Percentiles rank a stretch among this genome's conserved stretches.
phyloP scores from a whole-genome alignment of 2,329 filamentous ascomycete genomes.

The Aspergillus proliferans region DNA sequence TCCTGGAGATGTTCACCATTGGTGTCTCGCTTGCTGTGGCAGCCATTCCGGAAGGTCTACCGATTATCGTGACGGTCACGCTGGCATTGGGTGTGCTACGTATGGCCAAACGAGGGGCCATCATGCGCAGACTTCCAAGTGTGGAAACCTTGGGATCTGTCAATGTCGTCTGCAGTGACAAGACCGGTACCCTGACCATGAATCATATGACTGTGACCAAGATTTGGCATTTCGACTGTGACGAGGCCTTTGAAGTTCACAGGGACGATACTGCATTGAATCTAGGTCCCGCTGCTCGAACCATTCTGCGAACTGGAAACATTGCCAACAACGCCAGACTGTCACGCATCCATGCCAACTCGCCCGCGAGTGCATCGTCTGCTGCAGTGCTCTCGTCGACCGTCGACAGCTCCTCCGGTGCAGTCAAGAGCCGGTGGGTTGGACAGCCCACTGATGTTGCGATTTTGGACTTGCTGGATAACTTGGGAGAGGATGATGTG shows the following conservation, averaged over 20 bases:
- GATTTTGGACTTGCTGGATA: constrained; percentile 88
- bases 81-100: constrained; percentile 88
- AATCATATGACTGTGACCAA: constrained; percentile 98
- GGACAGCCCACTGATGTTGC: constrained; percentile 96
- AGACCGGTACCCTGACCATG: constrained; percentile 91
- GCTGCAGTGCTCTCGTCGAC: constrained; percentile 83
- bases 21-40: constrained; percentile 94
- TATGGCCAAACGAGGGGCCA: constrained; percentile 92
- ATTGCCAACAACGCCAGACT: constrained; percentile 92
- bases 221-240: constrained; percentile 84
- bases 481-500: constrained; percentile 85
- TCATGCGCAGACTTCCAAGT: constrained; percentile 90
- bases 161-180: constrained; percentile 98
- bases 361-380: constrained; percentile 62
- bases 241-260: constrained; percentile 51
- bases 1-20: constrained; percentile 95
- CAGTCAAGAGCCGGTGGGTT: constrained; percentile 80
- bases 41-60: constrained; percentile 89
- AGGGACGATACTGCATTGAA: constrained; percentile 48
- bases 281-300: constrained; percentile 67
- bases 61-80: constrained; percentile 97
- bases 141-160: constrained; percentile 98
- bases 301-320: constrained; percentile 85
- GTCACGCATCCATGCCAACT: constrained; percentile 64
- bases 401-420: constrained; percentile 54